Evolutionary conservation across 2,329 filamentous ascomycete species (phyloP).

Genomic region (Diplocarpon mali): DNA sequence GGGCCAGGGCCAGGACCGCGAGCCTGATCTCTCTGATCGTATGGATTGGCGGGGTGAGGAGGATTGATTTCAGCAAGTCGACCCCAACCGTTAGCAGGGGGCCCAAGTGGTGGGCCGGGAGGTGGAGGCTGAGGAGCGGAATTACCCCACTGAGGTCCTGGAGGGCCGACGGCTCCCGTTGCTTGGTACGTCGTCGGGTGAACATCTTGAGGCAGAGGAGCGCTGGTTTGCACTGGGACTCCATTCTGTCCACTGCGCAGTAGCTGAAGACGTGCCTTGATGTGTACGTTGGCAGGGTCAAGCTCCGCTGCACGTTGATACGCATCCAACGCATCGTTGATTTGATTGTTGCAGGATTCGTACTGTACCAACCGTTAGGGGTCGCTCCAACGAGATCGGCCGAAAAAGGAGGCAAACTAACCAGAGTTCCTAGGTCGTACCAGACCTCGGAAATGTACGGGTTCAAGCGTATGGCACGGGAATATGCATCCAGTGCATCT

Average conservation of each 20-base stretch:
- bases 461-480: conserved; percentile 88
- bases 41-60: conserved; percentile 69
- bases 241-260: conserved; percentile 73
- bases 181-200: conserved; percentile 90
- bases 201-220: conserved; percentile 89
- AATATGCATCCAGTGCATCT: conserved; percentile 94
- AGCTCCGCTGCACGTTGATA: conserved; percentile 92
- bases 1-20: conserved; percentile 45
- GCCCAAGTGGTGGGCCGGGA: conserved; percentile 30
- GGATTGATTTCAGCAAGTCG: conserved; percentile 72
- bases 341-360: conserved; percentile 98
- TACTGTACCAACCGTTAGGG: conserved; percentile 45
- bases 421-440: conserved; percentile 94
- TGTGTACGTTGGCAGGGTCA: conserved; percentile 86
- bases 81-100: conserved; percentile 40
- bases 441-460: conserved; percentile 98
- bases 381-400: conserved; percentile 16
- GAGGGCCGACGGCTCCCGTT: conserved; percentile 69
- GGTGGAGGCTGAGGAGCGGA: conserved; percentile 57
- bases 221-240: conserved; percentile 57
- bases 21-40: conserved; percentile 66
- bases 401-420: conserved; percentile 39
- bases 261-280: conserved; percentile 86
- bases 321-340: conserved; percentile 87
- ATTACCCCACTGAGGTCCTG: conserved; percentile 81